Conservation (phyloP, 2,329 filamentous ascomycete species). For the Hymenoscyphus repandus region DNA sequence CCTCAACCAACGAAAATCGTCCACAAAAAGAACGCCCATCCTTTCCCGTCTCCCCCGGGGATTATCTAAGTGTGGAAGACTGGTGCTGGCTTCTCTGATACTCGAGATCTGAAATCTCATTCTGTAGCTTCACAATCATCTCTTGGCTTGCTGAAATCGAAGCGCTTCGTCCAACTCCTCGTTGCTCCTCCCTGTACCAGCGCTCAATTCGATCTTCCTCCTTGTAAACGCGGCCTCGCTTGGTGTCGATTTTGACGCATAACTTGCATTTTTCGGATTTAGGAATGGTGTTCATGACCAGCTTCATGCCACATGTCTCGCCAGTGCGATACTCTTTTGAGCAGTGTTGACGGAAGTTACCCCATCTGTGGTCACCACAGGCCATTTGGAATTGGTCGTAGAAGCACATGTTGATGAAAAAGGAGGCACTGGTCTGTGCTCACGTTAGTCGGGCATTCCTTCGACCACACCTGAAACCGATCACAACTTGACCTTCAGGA, state of each 20-base stretch:
- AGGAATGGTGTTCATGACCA: slow-evolving; percentile 69
- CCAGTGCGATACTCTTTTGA: slow-evolving; percentile 91
- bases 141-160: slow-evolving; percentile 66
- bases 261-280: slow-evolving; percentile 65
- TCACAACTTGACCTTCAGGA: slow-evolving; percentile 5
- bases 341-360: slow-evolving; percentile 87
- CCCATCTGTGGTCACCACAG: slow-evolving; percentile 94
- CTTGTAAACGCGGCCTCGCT: slow-evolving; percentile 68
- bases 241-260: slow-evolving; percentile 86
- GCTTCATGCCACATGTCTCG: slow-evolving; percentile 91
- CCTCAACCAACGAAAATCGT: slow-evolving; percentile 13
- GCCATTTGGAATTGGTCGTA: slow-evolving; percentile 83
- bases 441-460: slow-evolving; percentile 15
- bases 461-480: slow-evolving; percentile 18
- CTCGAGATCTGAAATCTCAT: slow-evolving; percentile 49
- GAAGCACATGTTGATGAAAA: slow-evolving; percentile 72
- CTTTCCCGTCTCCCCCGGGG: background rate
- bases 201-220: slow-evolving; percentile 70
- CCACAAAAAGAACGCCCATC: slow-evolving; percentile 4
- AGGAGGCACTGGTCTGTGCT: slow-evolving; percentile 8
- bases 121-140: slow-evolving; percentile 62
- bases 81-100: slow-evolving; percentile 9
- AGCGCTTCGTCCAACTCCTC: slow-evolving; percentile 45
- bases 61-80: slow-evolving; percentile 6
- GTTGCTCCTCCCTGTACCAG: slow-evolving; percentile 61